Conservation (phyloP, 805 yeast genomes). For the Komagataella phaffii region DNA sequence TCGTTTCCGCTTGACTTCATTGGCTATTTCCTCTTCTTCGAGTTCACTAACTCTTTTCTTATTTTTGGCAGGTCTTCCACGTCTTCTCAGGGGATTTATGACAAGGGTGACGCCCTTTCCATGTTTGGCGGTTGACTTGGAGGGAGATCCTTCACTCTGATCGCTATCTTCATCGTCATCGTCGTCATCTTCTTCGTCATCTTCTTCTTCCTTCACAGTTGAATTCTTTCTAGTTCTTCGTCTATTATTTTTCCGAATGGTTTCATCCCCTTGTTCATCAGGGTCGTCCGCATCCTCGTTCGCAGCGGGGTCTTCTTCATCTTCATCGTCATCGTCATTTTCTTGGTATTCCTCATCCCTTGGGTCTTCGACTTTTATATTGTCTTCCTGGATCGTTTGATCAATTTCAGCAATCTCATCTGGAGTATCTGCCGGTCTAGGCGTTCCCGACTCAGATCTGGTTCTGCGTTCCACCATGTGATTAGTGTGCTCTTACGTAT, state of each 20-base stretch:
- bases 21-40: background rate
- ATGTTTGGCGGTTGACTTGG: slow-evolving; percentile 9
- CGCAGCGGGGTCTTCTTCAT: background rate
- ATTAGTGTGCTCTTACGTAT: background rate
- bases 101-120: slow-evolving; percentile 11
- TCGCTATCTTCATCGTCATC: slow-evolving; percentile 8
- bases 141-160: slow-evolving; percentile 12
- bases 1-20: background rate
- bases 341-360: background rate
- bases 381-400: background rate
- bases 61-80: slow-evolving; percentile 16
- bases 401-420: background rate
- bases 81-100: slow-evolving; percentile 8
- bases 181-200: slow-evolving; percentile 12
- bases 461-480: background rate
- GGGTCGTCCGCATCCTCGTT: slow-evolving; percentile 1
- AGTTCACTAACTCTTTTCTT: slow-evolving; percentile 10
- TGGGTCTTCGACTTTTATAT: background rate
- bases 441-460: background rate
- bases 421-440: background rate
- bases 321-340: slow-evolving; percentile 1
- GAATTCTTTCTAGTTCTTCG: slow-evolving; percentile 5
- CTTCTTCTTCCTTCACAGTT: slow-evolving; percentile 9
- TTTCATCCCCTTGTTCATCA: background rate
- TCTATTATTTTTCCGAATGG: slow-evolving; percentile 13